phyloP scores from a whole-genome alignment of 1,284 basidiomycete species.

The Leccinum griseonigrum region DNA sequence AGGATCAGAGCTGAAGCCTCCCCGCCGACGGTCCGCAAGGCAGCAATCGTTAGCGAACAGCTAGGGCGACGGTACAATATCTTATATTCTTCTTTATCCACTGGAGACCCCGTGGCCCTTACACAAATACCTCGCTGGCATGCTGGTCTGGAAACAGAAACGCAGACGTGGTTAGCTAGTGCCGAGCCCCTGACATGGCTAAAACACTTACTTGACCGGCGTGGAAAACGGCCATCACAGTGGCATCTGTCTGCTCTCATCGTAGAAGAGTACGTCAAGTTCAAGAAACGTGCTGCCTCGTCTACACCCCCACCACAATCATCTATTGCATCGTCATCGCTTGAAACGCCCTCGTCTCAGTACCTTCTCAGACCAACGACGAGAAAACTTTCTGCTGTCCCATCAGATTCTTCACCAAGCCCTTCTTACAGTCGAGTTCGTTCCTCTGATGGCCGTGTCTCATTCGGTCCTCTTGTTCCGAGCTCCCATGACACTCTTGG shows the following conservation, averaged over 20 bases:
- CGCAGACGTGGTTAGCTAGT: constrained; percentile 51
- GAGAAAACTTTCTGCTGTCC: constrained; percentile 23
- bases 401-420: constrained; percentile 39
- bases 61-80: constrained; percentile 59
- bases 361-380: constrained; percentile 10
- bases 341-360: constrained; percentile 36
- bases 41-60: constrained; percentile 64
- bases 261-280: constrained; percentile 56
- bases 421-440: constrained; percentile 41
- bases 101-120: constrained; percentile 42
- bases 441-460: constrained; percentile 47
- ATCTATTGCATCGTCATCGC: constrained; percentile 29
- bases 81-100: constrained; percentile 41
- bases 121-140: constrained; percentile 59
- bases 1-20: constrained; percentile 50
- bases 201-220: constrained; percentile 56
- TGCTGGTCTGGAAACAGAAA: constrained; percentile 41
- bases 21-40: constrained; percentile 57
- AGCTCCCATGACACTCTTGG: constrained; percentile 42
- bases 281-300: constrained; percentile 47
- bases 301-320: constrained; percentile 34
- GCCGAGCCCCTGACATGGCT: constrained; percentile 71
- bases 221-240: constrained; percentile 40
- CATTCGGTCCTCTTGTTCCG: constrained; percentile 46
- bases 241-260: constrained; percentile 69